phyloP scores from a whole-genome alignment of 225 moss, liverwort and hornwort genomes.

The Marchantia paleacea region DNA sequence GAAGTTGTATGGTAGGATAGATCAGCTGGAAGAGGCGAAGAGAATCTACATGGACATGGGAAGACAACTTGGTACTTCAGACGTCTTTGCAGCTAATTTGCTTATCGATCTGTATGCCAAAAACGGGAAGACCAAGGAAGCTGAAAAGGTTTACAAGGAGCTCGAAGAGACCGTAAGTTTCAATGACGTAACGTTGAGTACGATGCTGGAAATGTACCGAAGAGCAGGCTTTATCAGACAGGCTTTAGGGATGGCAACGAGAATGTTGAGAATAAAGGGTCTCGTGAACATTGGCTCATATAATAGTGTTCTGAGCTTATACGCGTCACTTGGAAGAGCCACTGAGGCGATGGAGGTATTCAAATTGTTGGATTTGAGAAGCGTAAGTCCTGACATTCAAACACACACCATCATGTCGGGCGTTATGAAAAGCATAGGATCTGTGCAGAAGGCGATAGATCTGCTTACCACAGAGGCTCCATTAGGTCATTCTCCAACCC shows the following conservation, averaged over 20 bases:
- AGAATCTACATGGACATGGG: slow-evolving; percentile 25
- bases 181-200: slow-evolving; percentile 64
- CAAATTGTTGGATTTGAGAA: slow-evolving; percentile 47
- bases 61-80: slow-evolving; percentile 13
- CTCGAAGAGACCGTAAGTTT: slow-evolving; percentile 31
- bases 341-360: slow-evolving; percentile 68
- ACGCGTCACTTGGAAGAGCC: slow-evolving; percentile 49
- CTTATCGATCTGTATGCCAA: slow-evolving; percentile 37
- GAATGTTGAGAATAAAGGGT: slow-evolving; percentile 53
- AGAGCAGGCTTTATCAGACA: slow-evolving; percentile 56
- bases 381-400: slow-evolving; percentile 58
- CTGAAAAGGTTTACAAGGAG: slow-evolving; percentile 31
- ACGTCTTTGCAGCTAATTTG: slow-evolving; percentile 38
- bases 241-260: slow-evolving; percentile 61
- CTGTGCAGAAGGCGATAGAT: slow-evolving; percentile 55
- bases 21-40: slow-evolving; percentile 28
- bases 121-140: slow-evolving; percentile 38
- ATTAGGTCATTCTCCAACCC: slow-evolving; percentile 58
- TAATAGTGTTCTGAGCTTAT: slow-evolving; percentile 80
- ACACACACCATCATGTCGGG: slow-evolving; percentile 74
- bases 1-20: slow-evolving; percentile 36
- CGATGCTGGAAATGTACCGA: slow-evolving; percentile 80
- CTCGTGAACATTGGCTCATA: slow-evolving; percentile 62
- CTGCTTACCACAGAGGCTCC: slow-evolving; percentile 54
- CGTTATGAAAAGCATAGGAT: slow-evolving; percentile 63